Evolutionary conservation across 768 basidiomycete genomes (phyloP).

Genomic region (Agaricus sinodeliciosus): DNA sequence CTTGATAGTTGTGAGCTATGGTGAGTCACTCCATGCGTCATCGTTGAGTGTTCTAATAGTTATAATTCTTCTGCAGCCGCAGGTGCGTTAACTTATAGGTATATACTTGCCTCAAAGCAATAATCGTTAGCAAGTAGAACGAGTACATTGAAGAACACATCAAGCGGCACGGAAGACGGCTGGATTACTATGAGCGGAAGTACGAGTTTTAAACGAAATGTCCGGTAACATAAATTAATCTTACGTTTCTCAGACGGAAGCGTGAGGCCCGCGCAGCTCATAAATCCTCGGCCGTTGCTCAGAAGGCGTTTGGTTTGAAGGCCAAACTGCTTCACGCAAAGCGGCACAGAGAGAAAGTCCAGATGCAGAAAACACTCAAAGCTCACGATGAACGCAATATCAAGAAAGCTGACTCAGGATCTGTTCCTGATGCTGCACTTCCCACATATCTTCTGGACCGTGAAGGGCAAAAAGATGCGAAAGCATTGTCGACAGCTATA

Average conservation of each 20-base stretch:
- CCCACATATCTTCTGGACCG: constrained; percentile 96
- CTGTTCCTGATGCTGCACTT: constrained; percentile 83
- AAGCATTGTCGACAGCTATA: constrained; percentile 90
- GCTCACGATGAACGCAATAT: constrained; percentile 98
- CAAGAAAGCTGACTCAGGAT: constrained; percentile 83
- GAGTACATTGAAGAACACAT: constrained; percentile 99
- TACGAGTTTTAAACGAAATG: constrained; percentile 31
- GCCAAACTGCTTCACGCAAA: constrained; percentile 97
- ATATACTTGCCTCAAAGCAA: neutral
- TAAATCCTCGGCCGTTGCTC: constrained; percentile 73
- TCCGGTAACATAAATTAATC: neutral
- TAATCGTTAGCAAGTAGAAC: constrained; percentile 50
- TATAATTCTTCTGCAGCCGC: constrained; percentile 41
- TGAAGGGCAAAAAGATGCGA: constrained; percentile 97
- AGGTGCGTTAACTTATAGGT: constrained; percentile 34
- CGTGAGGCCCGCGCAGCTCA: constrained; percentile 75
- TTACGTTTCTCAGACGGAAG: constrained; percentile 54
- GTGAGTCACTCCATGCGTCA: constrained; percentile 21
- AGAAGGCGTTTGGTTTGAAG: constrained; percentile 94
- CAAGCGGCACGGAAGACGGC: constrained; percentile 89
- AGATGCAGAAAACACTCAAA: constrained; percentile 99
- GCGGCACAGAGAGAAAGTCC: constrained; percentile 95
- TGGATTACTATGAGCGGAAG: constrained; percentile 96
- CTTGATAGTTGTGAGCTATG: constrained; percentile 30
- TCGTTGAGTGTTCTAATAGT: constrained; percentile 10